phyloP scores from a whole-genome alignment of 2,329 filamentous ascomycete genomes.

The Drechslerella dactyloides region DNA sequence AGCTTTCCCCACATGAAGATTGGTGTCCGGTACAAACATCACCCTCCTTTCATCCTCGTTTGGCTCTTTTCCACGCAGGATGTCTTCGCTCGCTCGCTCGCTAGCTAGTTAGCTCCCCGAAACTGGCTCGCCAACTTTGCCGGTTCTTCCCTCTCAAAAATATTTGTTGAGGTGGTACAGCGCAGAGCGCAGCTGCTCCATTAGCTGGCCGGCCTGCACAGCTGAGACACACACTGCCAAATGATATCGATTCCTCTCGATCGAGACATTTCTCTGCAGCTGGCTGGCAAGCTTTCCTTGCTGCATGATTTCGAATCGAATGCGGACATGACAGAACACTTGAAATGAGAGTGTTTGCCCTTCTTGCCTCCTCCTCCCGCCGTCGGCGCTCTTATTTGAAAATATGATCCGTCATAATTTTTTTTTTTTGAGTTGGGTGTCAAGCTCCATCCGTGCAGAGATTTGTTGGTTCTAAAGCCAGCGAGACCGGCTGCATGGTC shows the following conservation, averaged over 20 bases:
- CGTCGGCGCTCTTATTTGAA: background rate
- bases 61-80: background rate
- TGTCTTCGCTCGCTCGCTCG: background rate
- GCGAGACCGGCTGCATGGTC: background rate
- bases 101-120: background rate
- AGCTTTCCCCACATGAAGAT: no score
- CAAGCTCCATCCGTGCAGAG: background rate
- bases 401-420: slow-evolving; percentile 3
- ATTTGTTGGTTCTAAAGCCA: background rate
- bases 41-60: no score
- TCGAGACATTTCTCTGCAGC: slow-evolving; percentile 36
- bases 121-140: background rate
- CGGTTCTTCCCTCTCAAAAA: slow-evolving; percentile 1
- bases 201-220: slow-evolving; percentile 16
- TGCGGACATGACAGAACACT: background rate
- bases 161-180: slow-evolving; percentile 37
- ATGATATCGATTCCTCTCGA: slow-evolving; percentile 36
- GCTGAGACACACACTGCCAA: slow-evolving; percentile 21
- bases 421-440: background rate
- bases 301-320: background rate
- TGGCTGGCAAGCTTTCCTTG: slow-evolving; percentile 15
- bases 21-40: no score
- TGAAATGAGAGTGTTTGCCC: slow-evolving; percentile 7
- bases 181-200: slow-evolving; percentile 31
- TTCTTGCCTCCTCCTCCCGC: background rate